phyloP scores from a whole-genome alignment of 805 yeast genomes.

The Diddensiella transvaalensis region DNA sequence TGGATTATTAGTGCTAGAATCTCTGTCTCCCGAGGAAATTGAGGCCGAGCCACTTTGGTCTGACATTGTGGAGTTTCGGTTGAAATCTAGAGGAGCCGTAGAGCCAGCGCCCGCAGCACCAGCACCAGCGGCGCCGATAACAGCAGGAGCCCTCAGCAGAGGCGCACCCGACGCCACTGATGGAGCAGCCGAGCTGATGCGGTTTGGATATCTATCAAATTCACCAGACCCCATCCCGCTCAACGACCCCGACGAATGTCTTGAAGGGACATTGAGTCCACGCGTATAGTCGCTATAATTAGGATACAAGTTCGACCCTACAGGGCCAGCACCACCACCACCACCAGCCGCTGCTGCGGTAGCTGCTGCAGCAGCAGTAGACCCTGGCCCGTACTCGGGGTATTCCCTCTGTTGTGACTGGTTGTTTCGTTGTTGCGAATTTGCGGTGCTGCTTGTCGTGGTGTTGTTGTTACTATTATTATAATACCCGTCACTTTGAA shows the following conservation, averaged over 20 bases:
- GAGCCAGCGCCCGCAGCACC: slow-evolving; percentile 3
- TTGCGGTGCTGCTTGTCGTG: neutral
- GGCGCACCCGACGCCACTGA: slow-evolving; percentile 23
- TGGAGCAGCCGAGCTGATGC: slow-evolving; percentile 28
- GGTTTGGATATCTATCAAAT: slow-evolving; percentile 36
- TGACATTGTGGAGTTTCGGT: slow-evolving; percentile 21
- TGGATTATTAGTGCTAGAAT: slow-evolving; percentile 23
- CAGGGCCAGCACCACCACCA: neutral
- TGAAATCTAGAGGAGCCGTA: neutral
- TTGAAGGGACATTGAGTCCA: slow-evolving; percentile 18
- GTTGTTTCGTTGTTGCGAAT: neutral
- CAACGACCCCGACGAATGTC: slow-evolving; percentile 24
- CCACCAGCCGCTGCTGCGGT: neutral
- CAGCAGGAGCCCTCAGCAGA: slow-evolving; percentile 10
- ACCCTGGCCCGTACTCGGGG: slow-evolving; percentile 7
- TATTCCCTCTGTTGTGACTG: neutral
- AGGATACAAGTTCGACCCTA: slow-evolving; percentile 1
- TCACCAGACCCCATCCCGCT: slow-evolving; percentile 27
- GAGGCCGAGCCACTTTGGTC: slow-evolving; percentile 23
- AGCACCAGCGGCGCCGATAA: slow-evolving; percentile 1
- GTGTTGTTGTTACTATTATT: slow-evolving; percentile 4
- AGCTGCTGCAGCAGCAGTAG: slow-evolving; percentile 4
- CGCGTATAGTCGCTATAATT: neutral
- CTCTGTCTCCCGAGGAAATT: slow-evolving; percentile 19
- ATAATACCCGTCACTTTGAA: slow-evolving; percentile 14